These are phyloP conservation scores for Carex arenaria DNA, from an alignment of 202 grass and related monocot genomes.

Conservation along the genomic window DNA sequence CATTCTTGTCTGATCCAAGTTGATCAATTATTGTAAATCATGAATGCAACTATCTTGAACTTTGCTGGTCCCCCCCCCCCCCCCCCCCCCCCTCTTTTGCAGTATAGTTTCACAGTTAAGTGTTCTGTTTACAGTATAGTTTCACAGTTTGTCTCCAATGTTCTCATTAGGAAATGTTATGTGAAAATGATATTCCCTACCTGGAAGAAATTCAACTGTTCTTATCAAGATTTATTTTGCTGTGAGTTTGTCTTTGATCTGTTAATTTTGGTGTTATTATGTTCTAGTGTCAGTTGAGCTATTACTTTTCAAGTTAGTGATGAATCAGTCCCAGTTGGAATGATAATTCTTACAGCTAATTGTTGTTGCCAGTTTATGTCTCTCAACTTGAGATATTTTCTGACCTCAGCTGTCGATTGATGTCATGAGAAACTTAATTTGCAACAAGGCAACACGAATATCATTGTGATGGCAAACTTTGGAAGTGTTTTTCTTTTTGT, in stretches of 20 bases:
- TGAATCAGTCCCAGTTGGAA: not conserved
- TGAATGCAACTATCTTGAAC: not conserved
- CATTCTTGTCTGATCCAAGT: not conserved
- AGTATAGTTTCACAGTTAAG: not conserved
- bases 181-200: not conserved
- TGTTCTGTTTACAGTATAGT: not conserved
- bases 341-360: not conserved
- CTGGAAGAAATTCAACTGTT: not conserved
- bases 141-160: not conserved
- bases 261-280: not conserved
- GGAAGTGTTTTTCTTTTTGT: not conserved
- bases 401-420: not conserved
- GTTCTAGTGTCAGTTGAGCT: not conserved
- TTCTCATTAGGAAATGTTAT: not conserved
- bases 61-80: too few species aligned
- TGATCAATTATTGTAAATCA: not conserved
- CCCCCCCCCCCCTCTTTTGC: too few species aligned
- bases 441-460: not conserved
- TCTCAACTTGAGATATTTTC: too few species aligned
- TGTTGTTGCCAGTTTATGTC: too few species aligned
- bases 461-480: not conserved
- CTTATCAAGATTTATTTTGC: not conserved
- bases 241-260: not conserved
- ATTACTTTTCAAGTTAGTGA: too few species aligned
- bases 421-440: not conserved